Evolutionary conservation across 177 flowering plant species (phyloP).

Genomic region (Tripterygium wilfordii): DNA sequence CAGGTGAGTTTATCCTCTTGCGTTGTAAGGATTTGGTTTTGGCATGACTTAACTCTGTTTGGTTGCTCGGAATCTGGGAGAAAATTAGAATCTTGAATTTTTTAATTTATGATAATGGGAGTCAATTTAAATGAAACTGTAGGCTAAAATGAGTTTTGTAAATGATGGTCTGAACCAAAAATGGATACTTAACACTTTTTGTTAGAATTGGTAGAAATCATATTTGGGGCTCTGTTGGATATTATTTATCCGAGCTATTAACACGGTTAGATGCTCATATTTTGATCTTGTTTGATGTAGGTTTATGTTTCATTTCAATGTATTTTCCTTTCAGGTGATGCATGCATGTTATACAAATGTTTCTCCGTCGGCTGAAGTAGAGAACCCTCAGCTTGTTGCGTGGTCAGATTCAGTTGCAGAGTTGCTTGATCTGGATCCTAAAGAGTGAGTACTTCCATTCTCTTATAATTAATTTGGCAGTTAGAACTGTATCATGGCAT

Average conservation of each 20-base stretch:
- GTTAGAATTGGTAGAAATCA: no score
- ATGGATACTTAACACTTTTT: no score
- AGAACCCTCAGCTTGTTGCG: constrained; percentile 85
- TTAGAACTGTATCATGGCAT: background rate
- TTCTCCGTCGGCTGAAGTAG: constrained; percentile 81
- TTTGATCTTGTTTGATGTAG: no score
- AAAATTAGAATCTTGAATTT: no score
- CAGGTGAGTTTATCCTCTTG: constrained; percentile 37
- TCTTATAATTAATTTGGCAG: background rate
- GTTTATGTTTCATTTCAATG: no score
- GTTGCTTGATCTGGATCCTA: constrained; percentile 81
- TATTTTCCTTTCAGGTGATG: constrained; percentile 46
- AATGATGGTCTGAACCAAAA: no score
- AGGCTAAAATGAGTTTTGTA: no score
- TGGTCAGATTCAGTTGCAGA: constrained; percentile 95
- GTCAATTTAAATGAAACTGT: no score
- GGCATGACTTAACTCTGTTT: background rate
- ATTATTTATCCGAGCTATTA: no score
- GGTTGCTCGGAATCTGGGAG: background rate
- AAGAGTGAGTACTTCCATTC: constrained; percentile 64
- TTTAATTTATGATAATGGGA: no score
- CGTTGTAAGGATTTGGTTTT: background rate
- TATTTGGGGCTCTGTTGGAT: no score
- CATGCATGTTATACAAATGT: constrained; percentile 93
- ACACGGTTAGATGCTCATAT: no score